Conservation (phyloP, 2,329 filamentous ascomycete species). For the Leptographium radiaticola region DNA sequence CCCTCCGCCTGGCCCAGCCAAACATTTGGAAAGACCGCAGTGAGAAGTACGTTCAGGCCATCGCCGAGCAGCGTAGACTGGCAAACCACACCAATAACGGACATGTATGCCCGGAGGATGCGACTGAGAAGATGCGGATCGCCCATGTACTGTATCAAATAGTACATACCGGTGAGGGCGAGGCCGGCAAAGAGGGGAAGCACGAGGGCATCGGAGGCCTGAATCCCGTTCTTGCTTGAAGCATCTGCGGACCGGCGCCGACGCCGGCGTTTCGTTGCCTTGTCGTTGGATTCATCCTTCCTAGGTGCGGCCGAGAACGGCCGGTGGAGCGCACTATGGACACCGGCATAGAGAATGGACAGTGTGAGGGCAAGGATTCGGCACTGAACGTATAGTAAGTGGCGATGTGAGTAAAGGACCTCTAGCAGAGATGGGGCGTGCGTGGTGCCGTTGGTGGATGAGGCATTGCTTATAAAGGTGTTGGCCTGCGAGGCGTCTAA, state of each 20-base stretch:
- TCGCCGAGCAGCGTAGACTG: constrained; percentile 65
- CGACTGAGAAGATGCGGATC: constrained; percentile 73
- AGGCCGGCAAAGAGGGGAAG: constrained; percentile 68
- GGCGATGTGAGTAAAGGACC: constrained; percentile 8
- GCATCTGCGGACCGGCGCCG: not conserved
- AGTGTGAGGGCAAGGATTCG: constrained; percentile 52
- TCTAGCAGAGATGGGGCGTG: not conserved
- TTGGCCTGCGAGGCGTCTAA: not conserved
- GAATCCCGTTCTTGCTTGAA: constrained; percentile 38
- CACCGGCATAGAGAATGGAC: constrained; percentile 71
- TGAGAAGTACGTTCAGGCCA: constrained; percentile 46
- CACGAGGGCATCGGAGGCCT: constrained; percentile 68
- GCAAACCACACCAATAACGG: constrained; percentile 64
- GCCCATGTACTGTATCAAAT: constrained; percentile 77
- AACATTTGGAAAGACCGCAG: constrained; percentile 59
- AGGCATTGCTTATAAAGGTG: not conserved
- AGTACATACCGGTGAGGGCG: constrained; percentile 64
- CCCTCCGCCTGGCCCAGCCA: constrained; percentile 30
- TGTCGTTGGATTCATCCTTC: constrained; percentile 29
- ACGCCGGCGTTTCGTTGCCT: constrained; percentile 19
- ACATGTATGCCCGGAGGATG: constrained; percentile 74
- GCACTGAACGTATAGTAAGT: constrained; percentile 31
- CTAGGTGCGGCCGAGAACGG: constrained; percentile 62
- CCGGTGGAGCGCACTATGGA: constrained; percentile 72
- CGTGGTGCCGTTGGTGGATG: not conserved